A percentile compares a stretch with the other conserved stretches of the same genome.
These are phyloP conservation scores for Gastrolobium bilobum DNA, from an alignment of 306 rosid species.

Conservation along the genomic window DNA sequence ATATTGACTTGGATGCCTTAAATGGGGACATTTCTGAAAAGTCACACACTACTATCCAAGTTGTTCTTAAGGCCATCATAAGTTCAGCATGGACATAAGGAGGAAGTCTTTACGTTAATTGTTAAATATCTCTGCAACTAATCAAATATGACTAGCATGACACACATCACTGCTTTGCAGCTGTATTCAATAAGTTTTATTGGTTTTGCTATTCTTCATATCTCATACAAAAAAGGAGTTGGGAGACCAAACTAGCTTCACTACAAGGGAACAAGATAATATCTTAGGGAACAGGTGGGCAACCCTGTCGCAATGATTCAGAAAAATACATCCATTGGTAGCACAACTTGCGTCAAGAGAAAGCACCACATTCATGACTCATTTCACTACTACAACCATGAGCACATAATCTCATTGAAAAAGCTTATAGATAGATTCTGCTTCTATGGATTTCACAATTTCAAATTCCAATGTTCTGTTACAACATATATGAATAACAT, in stretches of 20 bases:
- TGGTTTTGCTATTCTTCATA: background rate
- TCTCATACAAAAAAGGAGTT: background rate
- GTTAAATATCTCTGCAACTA: slow-evolving; percentile 7
- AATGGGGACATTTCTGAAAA: background rate
- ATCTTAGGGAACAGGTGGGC: background rate
- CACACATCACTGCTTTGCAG: background rate
- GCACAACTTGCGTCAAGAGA: background rate
- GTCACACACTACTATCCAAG: background rate
- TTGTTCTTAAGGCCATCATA: slow-evolving; percentile 3
- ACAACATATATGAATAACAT: background rate
- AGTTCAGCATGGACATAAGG: slow-evolving; percentile 3
- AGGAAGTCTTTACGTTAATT: background rate
- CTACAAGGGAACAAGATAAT: background rate
- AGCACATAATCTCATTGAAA: slow-evolving; percentile 17
- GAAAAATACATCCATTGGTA: background rate
- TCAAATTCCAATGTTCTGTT: slow-evolving; percentile 40
- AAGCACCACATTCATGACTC: slow-evolving; percentile 8
- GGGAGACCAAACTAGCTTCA: background rate
- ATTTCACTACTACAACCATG: background rate
- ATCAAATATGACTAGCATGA: background rate
- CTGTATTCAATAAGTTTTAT: background rate
- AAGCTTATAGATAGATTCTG: slow-evolving; percentile 11
- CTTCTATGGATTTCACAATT: slow-evolving; percentile 30
- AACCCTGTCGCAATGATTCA: background rate
- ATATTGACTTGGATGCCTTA: slow-evolving; percentile 1